Evolutionary conservation across 2,329 filamentous ascomycete genomes (phyloP), one percentile per base, ranked within the genome.

Genomic region (Trichophyton schoenleinii): DNA sequence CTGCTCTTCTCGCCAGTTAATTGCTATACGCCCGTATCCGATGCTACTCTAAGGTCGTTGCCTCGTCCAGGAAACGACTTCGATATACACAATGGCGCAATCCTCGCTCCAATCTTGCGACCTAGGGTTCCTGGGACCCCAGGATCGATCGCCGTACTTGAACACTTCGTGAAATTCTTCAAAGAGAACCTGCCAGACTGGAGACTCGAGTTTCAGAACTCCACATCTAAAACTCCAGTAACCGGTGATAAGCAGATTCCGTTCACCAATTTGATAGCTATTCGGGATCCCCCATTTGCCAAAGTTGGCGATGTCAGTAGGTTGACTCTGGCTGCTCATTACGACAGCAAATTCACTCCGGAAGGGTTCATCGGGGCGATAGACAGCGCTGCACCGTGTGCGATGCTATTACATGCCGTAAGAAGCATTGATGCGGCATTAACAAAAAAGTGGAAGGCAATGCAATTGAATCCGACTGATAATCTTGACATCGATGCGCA

Each of bases 371-470:
- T 99, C 62, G 94, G 94, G 0, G 94, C 92, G 0, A 95, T 85
- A 13, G 94, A 99, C 71, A 96, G 90, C 68, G 94, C 94, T 0
- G 94, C 89, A 18, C 91, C 94, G 8, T 97, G 92, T 73, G 94
- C 94, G 0, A 91, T 97, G 81, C 80, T 99, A 62, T 82, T 99
- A 83, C 89, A 96, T 71, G 84, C 87, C 11, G 89, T 91, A 64
- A 81, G 86, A 66, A 88, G 84, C 65, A 83, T 99, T 53, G 91
- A 97, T 69, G 80, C 77, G 1, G 89, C 88, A 1, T 75, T 97
- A 71, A 88, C 86, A 34, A 81, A 81, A 70, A 95, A 92, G 75
- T 97, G 94, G 89, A 81, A 83, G 34, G 80, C 80, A 36, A 89
- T 91, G 83, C 73, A 83, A 65, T 53, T 82, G 3, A 76, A 81